Evolutionary conservation across 1,139 yeast genomes (phyloP).

Genomic region (Hemisphaericaspora xylofermentans): DNA sequence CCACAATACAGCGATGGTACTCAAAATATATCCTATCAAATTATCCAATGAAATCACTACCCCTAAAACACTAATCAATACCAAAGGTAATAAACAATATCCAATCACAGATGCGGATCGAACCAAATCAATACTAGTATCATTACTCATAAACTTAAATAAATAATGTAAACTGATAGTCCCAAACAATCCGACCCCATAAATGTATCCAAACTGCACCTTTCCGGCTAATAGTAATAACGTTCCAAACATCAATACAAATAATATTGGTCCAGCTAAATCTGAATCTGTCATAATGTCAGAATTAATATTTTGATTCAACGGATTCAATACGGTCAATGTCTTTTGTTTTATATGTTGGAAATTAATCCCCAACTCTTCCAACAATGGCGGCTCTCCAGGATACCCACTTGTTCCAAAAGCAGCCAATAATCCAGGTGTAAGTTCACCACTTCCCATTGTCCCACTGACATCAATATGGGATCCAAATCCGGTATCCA

Average conservation of each 20-base stretch:
- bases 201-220: slow-evolving; percentile 93
- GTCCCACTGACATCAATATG: slow-evolving; percentile 46
- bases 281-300: slow-evolving; percentile 90
- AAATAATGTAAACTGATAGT: slow-evolving; percentile 79
- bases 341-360: slow-evolving; percentile 85
- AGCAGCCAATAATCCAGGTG: slow-evolving; percentile 84
- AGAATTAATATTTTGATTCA: slow-evolving; percentile 55
- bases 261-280: slow-evolving; percentile 91
- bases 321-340: slow-evolving; percentile 79
- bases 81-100: slow-evolving; percentile 88
- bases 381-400: slow-evolving; percentile 88
- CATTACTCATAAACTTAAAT: slow-evolving; percentile 79
- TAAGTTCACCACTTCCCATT: slow-evolving; percentile 56
- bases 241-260: slow-evolving; percentile 86
- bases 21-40: slow-evolving; percentile 66
- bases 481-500: slow-evolving; percentile 41
- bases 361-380: slow-evolving; percentile 92
- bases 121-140: slow-evolving; percentile 57
- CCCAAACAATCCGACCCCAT: slow-evolving; percentile 94
- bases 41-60: slow-evolving; percentile 72
- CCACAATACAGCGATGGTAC: slow-evolving; percentile 80
- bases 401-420: slow-evolving; percentile 92
- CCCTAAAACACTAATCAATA: slow-evolving; percentile 73
- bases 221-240: slow-evolving; percentile 82
- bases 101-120: slow-evolving; percentile 92